Conservation (phyloP, 1,284 basidiomycete genomes). For the Phaffia rhodozyma region DNA sequence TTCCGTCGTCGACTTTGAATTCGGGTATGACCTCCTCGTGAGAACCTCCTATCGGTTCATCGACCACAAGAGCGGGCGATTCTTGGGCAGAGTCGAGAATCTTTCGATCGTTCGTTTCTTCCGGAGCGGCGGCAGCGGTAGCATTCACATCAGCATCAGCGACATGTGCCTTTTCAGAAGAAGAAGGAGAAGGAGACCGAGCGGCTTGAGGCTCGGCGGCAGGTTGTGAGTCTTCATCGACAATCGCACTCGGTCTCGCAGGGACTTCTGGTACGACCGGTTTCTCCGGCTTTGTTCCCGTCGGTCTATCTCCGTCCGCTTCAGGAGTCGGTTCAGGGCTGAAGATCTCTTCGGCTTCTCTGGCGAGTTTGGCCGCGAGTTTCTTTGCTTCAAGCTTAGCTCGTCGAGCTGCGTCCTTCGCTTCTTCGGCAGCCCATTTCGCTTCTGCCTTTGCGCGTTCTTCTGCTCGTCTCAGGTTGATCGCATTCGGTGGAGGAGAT, state of each 20-base stretch:
- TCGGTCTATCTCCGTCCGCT: not conserved
- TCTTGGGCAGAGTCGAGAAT: constrained; percentile 1
- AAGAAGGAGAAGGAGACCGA: not conserved
- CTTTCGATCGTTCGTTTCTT: not conserved
- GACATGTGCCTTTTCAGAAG: not conserved
- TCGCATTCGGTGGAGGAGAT: constrained; percentile 19
- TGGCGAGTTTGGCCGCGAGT: not conserved
- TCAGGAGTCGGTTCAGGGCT: not conserved
- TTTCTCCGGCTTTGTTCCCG: not conserved
- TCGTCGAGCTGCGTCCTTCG: constrained; percentile 26
- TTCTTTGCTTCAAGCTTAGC: constrained; percentile 25
- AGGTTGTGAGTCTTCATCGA: not conserved
- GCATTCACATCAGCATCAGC: not conserved
- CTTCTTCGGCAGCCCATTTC: constrained; percentile 29
- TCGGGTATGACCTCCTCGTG: constrained; percentile 6
- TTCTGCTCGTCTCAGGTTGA: constrained; percentile 22
- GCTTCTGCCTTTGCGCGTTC: constrained; percentile 25
- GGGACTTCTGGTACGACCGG: not conserved
- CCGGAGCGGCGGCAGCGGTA: not conserved
- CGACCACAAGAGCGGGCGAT: not conserved
- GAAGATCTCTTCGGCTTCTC: not conserved
- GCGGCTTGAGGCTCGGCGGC: constrained; percentile 1
- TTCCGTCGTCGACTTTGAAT: constrained; percentile 5
- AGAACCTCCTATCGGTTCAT: constrained; percentile 1
- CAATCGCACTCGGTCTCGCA: not conserved